phyloP scores from a whole-genome alignment of 495 filamentous ascomycete species.

The Hypoxylon subgilvum region DNA sequence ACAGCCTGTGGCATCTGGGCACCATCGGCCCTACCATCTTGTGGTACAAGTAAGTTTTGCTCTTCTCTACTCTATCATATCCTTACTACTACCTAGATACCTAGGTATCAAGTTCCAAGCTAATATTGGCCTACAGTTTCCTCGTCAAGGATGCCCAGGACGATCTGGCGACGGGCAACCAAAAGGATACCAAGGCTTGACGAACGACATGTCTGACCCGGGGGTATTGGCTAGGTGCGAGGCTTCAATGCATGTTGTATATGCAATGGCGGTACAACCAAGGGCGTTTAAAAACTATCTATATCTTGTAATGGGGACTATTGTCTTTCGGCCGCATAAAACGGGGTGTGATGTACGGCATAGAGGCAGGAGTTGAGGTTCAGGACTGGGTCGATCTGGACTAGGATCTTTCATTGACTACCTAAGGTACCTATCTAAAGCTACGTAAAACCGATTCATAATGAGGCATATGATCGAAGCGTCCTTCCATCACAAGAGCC shows the following conservation, averaged over 20 bases:
- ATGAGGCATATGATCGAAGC: constrained; percentile 5
- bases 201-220: not conserved
- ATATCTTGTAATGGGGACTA: constrained; percentile 24
- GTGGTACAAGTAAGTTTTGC: constrained; percentile 87
- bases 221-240: constrained; percentile 2
- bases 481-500: not conserved
- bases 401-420: constrained; percentile 25
- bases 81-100: not conserved
- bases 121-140: constrained; percentile 60
- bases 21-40: constrained; percentile 87
- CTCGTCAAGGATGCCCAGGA: constrained; percentile 78
- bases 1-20: constrained; percentile 93
- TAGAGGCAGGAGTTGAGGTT: constrained; percentile 29
- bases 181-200: constrained; percentile 43
- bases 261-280: not conserved
- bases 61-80: not conserved
- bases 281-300: constrained; percentile 28
- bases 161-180: constrained; percentile 63
- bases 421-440: constrained; percentile 9
- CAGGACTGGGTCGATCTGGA: constrained; percentile 18
- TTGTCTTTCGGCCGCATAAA: constrained; percentile 20
- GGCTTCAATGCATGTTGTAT: constrained; percentile 16
- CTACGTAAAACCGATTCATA: constrained; percentile 1
- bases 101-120: not conserved
- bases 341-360: constrained; percentile 8